Evolutionary conservation across 148 eudicot species (phyloP).

Genomic region (Cornus controversa): DNA sequence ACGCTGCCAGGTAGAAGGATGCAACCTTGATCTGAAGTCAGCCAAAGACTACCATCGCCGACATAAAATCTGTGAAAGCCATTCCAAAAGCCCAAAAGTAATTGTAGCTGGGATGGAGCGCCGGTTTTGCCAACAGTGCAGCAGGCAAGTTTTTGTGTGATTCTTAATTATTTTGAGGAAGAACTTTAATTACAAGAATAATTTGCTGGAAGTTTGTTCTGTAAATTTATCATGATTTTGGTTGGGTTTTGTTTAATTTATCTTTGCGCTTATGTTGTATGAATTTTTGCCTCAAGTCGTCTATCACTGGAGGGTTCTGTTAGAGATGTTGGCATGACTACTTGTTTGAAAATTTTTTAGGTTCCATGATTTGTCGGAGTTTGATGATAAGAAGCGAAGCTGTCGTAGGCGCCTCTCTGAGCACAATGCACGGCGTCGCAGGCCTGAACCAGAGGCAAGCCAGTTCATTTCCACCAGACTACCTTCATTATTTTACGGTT

Average conservation of each 20-base stretch:
- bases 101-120: conserved; percentile 57
- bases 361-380: conserved; percentile 72
- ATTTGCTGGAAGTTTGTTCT: not conserved
- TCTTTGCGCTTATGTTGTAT: not conserved
- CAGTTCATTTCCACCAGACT: conserved; percentile 56
- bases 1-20: conserved; percentile 64
- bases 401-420: conserved; percentile 87
- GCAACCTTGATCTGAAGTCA: conserved; percentile 53
- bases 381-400: conserved; percentile 87
- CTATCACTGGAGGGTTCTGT: not conserved
- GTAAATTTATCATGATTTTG: not conserved
- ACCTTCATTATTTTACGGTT: conserved; percentile 63
- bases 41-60: conserved; percentile 67
- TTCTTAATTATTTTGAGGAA: not conserved
- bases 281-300: conserved; percentile 3
- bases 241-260: too few species aligned
- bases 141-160: conserved; percentile 48
- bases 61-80: conserved; percentile 72
- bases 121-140: conserved; percentile 79
- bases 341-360: conserved; percentile 31
- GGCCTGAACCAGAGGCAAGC: conserved; percentile 65
- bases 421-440: conserved; percentile 88
- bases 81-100: conserved; percentile 69
- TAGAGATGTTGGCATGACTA: not conserved
- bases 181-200: not conserved